A percentile compares a stretch with the other conserved stretches of the same genome.
Evolutionary conservation across 140 eudicot genomes (phyloP).

Genomic region (Flaveria floridana): DNA sequence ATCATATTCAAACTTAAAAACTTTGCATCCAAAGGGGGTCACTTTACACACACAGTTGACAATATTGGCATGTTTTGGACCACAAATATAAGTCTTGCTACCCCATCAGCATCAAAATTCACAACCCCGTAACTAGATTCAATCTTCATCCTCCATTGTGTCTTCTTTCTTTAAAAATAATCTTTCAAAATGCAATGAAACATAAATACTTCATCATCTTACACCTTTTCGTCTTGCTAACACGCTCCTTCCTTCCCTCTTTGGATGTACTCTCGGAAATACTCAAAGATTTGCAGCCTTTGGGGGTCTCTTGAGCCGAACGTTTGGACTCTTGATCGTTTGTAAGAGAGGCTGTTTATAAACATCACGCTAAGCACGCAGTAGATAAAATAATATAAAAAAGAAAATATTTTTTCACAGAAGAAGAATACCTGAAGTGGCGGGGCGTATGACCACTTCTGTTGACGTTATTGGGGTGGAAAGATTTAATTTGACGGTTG

Average conservation of each 20-base stretch:
- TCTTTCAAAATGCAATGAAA: conserved; percentile 38
- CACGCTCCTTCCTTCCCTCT: conserved; percentile 29
- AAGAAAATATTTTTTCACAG: neutral
- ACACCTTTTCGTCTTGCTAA: conserved; percentile 35
- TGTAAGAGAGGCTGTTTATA: conserved; percentile 32
- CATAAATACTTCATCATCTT: conserved; percentile 48
- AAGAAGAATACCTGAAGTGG: conserved; percentile 43
- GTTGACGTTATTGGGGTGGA: conserved; percentile 35
- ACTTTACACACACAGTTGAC: conserved; percentile 15
- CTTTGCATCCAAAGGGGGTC: neutral
- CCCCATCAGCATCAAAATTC: neutral
- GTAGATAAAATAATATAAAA: neutral
- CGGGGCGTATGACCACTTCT: conserved; percentile 45
- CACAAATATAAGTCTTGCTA: conserved; percentile 1
- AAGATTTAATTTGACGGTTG: conserved; percentile 35
- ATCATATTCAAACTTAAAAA: neutral
- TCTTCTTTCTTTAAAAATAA: conserved; percentile 10
- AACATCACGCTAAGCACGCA: conserved; percentile 9
- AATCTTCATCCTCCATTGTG: neutral
- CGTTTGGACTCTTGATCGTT: conserved; percentile 26
- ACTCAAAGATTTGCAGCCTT: conserved; percentile 5
- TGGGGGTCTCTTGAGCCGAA: conserved; percentile 25
- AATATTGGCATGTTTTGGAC: neutral
- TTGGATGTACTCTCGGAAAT: conserved; percentile 14
- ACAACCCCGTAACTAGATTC: neutral